A percentile compares a stretch with the other conserved stretches of the same genome.
phyloP scores from a whole-genome alignment of 2,329 filamentous ascomycete genomes.

The Colletotrichum lentis region DNA sequence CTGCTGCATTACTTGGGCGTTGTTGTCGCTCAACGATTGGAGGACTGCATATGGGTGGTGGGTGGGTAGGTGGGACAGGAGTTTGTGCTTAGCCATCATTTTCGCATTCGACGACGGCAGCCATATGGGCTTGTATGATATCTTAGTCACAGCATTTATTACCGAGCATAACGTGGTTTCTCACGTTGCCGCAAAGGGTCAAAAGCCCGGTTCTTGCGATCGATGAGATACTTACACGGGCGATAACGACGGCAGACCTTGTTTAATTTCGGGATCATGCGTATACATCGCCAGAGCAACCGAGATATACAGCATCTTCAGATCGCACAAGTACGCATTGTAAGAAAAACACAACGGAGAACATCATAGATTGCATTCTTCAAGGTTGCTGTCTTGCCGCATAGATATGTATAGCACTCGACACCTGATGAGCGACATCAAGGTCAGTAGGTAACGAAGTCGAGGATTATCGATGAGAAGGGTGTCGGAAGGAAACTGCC shows the following conservation, averaged over 20 bases:
- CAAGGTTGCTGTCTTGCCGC: neutral
- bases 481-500: neutral
- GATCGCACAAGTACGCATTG: too few relatives aligned
- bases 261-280: neutral
- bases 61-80: slow-evolving; percentile 3
- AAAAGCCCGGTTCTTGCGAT: neutral
- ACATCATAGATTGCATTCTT: neutral
- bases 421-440: neutral
- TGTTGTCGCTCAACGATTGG: slow-evolving; percentile 2
- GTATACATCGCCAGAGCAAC: neutral
- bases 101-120: slow-evolving; percentile 5
- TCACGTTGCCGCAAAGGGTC: neutral
- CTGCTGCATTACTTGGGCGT: slow-evolving; percentile 28
- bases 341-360: too few relatives aligned
- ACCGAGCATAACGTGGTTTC: slow-evolving; percentile 7
- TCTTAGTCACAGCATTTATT: slow-evolving; percentile 10
- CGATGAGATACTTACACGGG: neutral
- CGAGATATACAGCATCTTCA: too few relatives aligned
- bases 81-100: slow-evolving; percentile 6
- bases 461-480: neutral
- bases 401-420: too few relatives aligned
- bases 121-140: slow-evolving; percentile 29
- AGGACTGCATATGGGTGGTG: slow-evolving; percentile 11
- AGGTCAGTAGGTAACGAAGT: neutral
- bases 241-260: neutral